Percentiles rank a stretch among this genome's conserved stretches.
phyloP scores from a whole-genome alignment of 1,284 basidiomycete species.

The Fomitopsis pinicola region DNA sequence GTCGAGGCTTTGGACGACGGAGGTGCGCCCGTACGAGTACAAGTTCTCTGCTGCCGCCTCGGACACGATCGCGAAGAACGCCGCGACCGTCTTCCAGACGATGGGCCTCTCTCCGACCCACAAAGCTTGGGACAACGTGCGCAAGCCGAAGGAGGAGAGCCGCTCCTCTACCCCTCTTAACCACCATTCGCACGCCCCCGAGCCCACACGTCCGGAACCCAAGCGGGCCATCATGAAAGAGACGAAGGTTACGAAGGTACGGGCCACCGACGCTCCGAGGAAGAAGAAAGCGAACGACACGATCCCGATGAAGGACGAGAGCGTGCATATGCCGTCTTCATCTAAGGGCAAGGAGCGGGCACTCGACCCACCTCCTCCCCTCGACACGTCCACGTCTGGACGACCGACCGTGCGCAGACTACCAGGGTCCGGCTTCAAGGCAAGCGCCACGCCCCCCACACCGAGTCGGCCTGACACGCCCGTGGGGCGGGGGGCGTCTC shows the following conservation, averaged over 20 bases:
- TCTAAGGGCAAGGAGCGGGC: slow-evolving; percentile 21
- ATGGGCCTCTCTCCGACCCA: slow-evolving; percentile 54
- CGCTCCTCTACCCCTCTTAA: background rate
- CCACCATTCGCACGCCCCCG: background rate
- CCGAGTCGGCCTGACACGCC: slow-evolving; percentile 12
- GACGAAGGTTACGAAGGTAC: slow-evolving; percentile 42
- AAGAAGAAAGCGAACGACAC: slow-evolving; percentile 35
- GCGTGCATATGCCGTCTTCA: slow-evolving; percentile 19
- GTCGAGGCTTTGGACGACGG: slow-evolving; percentile 45
- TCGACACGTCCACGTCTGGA: slow-evolving; percentile 6
- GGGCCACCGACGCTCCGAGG: slow-evolving; percentile 19
- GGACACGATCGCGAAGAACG: slow-evolving; percentile 42
- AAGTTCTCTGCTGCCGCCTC: slow-evolving; percentile 43
- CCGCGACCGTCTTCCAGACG: slow-evolving; percentile 38
- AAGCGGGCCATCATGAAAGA: slow-evolving; percentile 18
- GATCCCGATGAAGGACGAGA: slow-evolving; percentile 53
- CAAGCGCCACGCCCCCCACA: slow-evolving; percentile 11
- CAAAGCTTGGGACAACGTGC: slow-evolving; percentile 42
- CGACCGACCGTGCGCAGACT: slow-evolving; percentile 24
- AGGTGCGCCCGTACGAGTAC: slow-evolving; percentile 66
- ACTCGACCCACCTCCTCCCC: slow-evolving; percentile 14
- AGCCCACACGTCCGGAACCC: slow-evolving; percentile 3
- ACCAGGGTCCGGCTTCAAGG: slow-evolving; percentile 48
- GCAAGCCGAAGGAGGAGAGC: background rate
- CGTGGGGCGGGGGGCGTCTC: slow-evolving; percentile 10